Base-by-base conservation (phyloP, 1,284 basidiomycete genomes). In the Tilletia caries region DNA sequence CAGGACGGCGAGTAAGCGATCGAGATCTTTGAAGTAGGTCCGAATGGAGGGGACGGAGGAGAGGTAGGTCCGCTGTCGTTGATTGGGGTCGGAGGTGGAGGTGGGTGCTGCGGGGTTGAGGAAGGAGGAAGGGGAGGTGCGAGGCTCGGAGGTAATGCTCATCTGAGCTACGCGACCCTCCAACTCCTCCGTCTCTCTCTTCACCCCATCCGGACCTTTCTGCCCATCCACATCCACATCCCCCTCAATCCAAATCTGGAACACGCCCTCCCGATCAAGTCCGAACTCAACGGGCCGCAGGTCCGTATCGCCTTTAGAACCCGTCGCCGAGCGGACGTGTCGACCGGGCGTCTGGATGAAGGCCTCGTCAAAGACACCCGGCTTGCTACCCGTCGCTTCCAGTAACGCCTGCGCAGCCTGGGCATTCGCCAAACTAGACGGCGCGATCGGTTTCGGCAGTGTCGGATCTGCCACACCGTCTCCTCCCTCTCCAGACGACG, bases 21-120 rank as follows among this genome's bases (percentile, higher is more conserved):
- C 95, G n/a, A 98, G 88, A 83, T 98, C 96, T 65, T 92, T 87
- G 82, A 96, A 99, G 84, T 98, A 99, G 83, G 98, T 95, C 74
- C 91, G 88, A 65, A 98, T 91, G 54, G 88, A 89, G 1, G 95
- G 95, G 2, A 98, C 88, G 69, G 89, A 87, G 80, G 91, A 93
- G 0, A 91, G 82, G 0, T 92, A 91, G 34, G 46, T 68, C 15
- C 52, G 64, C 18, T 18, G 37, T 41, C 37, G 37, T 6, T 6
- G 37, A 41, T 41, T 41, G 37, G 15, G 37, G 37, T 20, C 37
- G 46, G 33, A 32, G 27, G 65, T 60, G 25, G 33, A n/a, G 33
- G 23, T 60, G 25, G 27, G n/a, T n/a, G n/a, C n/a, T n/a, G n/a
- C n/a, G n/a, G n/a, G 37, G 37, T 10, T 6, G 37, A 41, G 37